A percentile compares a stretch with the other conserved stretches of the same genome.
phyloP scores from a whole-genome alignment of 768 basidiomycete genomes.

The Coprinopsis cinerea region DNA sequence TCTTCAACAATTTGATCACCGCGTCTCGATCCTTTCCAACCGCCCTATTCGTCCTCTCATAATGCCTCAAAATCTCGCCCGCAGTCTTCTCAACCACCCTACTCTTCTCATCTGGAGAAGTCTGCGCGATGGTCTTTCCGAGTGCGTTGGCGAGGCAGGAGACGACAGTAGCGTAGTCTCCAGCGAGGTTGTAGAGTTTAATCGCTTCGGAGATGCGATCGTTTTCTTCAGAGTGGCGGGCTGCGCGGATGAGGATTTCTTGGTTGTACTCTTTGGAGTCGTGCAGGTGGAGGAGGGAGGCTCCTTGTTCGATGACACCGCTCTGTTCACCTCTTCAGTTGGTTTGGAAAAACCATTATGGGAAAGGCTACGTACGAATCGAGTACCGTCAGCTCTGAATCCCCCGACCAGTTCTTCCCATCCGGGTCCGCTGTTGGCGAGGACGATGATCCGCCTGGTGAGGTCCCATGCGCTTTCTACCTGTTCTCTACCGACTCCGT shows the following conservation, averaged over 20 bases:
- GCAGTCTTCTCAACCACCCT: constrained; percentile 68
- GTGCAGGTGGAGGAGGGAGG: constrained; percentile 66
- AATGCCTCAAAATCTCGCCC: constrained; percentile 71
- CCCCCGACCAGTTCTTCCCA: constrained; percentile 97
- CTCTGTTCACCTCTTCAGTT: constrained; percentile 37
- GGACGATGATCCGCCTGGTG: constrained; percentile 69
- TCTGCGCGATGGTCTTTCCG: constrained; percentile 73
- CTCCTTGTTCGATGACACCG: constrained; percentile 82
- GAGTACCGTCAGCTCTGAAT: constrained; percentile 82
- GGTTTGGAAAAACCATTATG: neutral
- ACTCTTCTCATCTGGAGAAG: constrained; percentile 56
- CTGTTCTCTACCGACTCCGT: constrained; percentile 77
- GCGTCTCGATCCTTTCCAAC: constrained; percentile 71
- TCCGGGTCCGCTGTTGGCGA: constrained; percentile 69
- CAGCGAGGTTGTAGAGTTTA: constrained; percentile 92
- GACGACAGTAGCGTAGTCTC: constrained; percentile 84
- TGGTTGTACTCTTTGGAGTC: constrained; percentile 68
- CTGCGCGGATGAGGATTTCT: constrained; percentile 78
- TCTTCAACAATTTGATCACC: constrained; percentile 65
- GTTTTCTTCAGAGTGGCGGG: constrained; percentile 75
- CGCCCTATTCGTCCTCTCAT: constrained; percentile 68
- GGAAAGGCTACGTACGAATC: constrained; percentile 55
- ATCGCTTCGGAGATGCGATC: constrained; percentile 87
- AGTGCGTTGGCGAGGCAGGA: constrained; percentile 82
- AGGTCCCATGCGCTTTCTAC: constrained; percentile 78